Percentiles rank a stretch among this genome's conserved stretches.
Evolutionary conservation across 176 grass and related monocot genomes (phyloP).

Genomic region (Oryza meyeriana): DNA sequence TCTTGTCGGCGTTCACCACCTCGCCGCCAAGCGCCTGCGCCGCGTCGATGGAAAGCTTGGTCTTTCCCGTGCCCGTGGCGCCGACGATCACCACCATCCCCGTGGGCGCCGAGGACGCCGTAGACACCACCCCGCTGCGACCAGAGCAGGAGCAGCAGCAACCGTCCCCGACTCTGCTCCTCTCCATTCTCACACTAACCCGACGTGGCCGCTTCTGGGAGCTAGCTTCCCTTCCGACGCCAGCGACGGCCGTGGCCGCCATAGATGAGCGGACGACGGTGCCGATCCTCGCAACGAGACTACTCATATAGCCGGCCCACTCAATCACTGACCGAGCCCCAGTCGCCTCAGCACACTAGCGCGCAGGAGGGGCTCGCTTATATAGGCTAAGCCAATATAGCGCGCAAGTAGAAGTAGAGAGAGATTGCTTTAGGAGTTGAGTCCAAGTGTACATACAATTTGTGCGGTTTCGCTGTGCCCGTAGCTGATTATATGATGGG

Average conservation of each 20-base stretch:
- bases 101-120: neutral
- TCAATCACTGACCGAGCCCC: neutral
- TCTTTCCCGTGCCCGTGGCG: constrained; percentile 85
- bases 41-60: constrained; percentile 84
- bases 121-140: neutral
- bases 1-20: constrained; percentile 91
- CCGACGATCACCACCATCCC: constrained; percentile 72
- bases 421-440: no score
- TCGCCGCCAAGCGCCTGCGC: constrained; percentile 58
- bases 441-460: no score
- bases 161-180: neutral
- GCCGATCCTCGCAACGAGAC: constrained; percentile 10
- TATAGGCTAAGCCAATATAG: neutral
- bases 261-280: constrained; percentile 33
- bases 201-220: constrained; percentile 9
- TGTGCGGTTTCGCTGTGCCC: no score
- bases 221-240: neutral
- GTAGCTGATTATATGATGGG: no score
- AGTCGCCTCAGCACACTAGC: neutral
- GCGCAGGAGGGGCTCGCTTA: neutral
- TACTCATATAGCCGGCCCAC: constrained; percentile 39
- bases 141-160: neutral
- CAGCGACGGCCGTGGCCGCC: constrained; percentile 32
- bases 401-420: no score
- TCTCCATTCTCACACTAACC: constrained; percentile 16